phyloP scores from a whole-genome alignment of 805 yeast genomes.

The Candida khao-thaluensis region DNA sequence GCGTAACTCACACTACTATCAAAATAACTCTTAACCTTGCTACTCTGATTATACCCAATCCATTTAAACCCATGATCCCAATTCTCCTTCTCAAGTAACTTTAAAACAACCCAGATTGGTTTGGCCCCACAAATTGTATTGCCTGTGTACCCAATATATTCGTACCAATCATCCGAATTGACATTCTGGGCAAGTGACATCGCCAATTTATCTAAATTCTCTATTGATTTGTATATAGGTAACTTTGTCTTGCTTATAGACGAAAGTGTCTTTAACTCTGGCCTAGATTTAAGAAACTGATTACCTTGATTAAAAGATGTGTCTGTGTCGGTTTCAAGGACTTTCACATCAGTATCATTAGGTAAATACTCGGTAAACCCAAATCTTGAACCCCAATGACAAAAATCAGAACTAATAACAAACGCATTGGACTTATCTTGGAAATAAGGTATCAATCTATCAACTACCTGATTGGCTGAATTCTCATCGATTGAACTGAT shows the following conservation, averaged over 20 bases:
- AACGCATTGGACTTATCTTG: slow-evolving; percentile 59
- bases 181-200: slow-evolving; percentile 63
- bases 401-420: slow-evolving; percentile 85
- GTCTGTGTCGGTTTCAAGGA: neutral
- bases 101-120: slow-evolving; percentile 68
- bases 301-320: slow-evolving; percentile 1
- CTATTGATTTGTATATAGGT: slow-evolving; percentile 73
- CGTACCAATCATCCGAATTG: slow-evolving; percentile 56
- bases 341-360: slow-evolving; percentile 1
- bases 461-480: slow-evolving; percentile 47
- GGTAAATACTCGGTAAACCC: slow-evolving; percentile 39
- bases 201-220: slow-evolving; percentile 65
- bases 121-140: slow-evolving; percentile 94
- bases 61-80: slow-evolving; percentile 46
- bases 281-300: slow-evolving; percentile 6
- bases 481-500: slow-evolving; percentile 58
- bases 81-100: slow-evolving; percentile 23
- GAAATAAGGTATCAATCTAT: slow-evolving; percentile 51
- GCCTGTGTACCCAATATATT: slow-evolving; percentile 66
- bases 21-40: slow-evolving; percentile 38
- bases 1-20: slow-evolving; percentile 94
- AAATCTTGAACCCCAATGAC: slow-evolving; percentile 77
- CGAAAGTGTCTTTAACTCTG: slow-evolving; percentile 5
- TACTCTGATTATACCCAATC: slow-evolving; percentile 82
- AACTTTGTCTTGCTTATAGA: slow-evolving; percentile 17